phyloP scores from a whole-genome alignment of 2,329 filamentous ascomycete genomes.

The Hypoxylon sp. region DNA sequence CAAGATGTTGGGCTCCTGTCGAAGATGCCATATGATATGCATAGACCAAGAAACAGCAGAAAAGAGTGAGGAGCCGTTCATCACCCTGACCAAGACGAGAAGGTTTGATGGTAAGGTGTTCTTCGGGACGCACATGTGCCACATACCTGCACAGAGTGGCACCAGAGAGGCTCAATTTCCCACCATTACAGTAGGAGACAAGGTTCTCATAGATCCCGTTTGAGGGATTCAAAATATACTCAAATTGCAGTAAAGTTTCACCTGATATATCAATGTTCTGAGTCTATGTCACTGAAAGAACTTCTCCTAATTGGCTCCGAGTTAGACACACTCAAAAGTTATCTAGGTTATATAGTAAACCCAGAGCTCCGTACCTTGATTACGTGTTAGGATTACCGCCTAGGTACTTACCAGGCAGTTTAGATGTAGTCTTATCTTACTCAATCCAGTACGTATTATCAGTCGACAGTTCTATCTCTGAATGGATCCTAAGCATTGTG shows the following conservation, averaged over 20 bases:
- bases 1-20: constrained; percentile 84
- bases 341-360: no score
- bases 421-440: no score
- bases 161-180: constrained; percentile 57
- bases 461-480: no score
- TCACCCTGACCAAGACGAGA: constrained; percentile 88
- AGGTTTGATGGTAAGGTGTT: constrained; percentile 86
- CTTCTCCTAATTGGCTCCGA: no score
- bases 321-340: no score
- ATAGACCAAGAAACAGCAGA: constrained; percentile 87
- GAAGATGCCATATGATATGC: constrained; percentile 96
- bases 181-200: constrained; percentile 67
- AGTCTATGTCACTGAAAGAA: no score
- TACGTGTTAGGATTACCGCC: no score
- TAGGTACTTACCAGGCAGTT: no score
- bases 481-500: no score
- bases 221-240: constrained; percentile 15
- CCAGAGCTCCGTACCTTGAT: no score
- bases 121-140: constrained; percentile 87
- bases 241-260: not conserved
- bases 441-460: no score
- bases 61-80: constrained; percentile 87
- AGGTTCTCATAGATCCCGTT: constrained; percentile 47
- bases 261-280: not conserved
- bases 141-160: constrained; percentile 52